Evolutionary conservation across 768 basidiomycete genomes (phyloP).

Genomic region (Lactifluus subvellereus): DNA sequence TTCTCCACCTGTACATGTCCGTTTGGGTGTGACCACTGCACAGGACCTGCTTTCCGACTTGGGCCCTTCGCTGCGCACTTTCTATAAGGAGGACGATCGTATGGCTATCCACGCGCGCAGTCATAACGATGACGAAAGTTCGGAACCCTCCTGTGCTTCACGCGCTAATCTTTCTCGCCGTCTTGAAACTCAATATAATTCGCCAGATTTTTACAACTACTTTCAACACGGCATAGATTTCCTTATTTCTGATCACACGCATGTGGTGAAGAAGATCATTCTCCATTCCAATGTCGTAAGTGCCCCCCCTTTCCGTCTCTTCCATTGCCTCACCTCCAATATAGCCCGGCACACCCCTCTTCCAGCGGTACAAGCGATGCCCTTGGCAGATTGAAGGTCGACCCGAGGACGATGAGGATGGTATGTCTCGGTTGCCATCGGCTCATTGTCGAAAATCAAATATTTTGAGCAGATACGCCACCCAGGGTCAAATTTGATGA

Average conservation of each 20-base stretch:
- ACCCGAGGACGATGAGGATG: conserved; percentile 81
- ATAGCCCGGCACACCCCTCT: conserved; percentile 82
- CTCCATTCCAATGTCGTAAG: conserved; percentile 84
- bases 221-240: conserved; percentile 90
- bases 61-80: conserved; percentile 68
- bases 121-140: conserved; percentile 39
- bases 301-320: not conserved
- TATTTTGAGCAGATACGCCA: conserved; percentile 50
- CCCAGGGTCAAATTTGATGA: conserved; percentile 69
- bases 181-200: conserved; percentile 6
- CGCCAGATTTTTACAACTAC: conserved; percentile 84
- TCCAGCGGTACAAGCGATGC: conserved; percentile 88
- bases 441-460: conserved; percentile 7
- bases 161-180: not conserved
- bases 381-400: conserved; percentile 81
- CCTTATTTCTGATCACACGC: conserved; percentile 63
- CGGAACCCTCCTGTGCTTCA: conserved; percentile 45
- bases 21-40: conserved; percentile 69
- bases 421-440: conserved; percentile 33
- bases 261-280: conserved; percentile 78
- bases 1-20: conserved; percentile 48
- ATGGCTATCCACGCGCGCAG: conserved; percentile 74
- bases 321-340: not conserved
- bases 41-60: conserved; percentile 78
- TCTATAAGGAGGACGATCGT: conserved; percentile 85